A percentile compares a stretch with the other conserved stretches of the same genome.
These are phyloP conservation scores for Didymella glomerata DNA, from an alignment of 2,329 filamentous ascomycete genomes.

Conservation along the genomic window DNA sequence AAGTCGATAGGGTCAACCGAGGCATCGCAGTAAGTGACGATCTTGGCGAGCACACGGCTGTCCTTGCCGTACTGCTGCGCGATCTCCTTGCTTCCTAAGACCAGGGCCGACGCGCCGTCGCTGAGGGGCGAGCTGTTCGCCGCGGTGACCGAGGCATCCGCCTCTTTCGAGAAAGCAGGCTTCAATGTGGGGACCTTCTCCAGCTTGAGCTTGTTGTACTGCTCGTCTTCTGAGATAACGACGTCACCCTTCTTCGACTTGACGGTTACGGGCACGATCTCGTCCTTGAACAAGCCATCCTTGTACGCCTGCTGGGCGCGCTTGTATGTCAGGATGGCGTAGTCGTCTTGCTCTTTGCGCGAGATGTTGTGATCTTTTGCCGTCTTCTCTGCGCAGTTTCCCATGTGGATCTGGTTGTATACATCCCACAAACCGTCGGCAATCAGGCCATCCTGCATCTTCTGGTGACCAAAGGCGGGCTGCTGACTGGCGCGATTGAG, in stretches of 20 bases:
- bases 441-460: constrained; percentile 89
- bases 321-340: constrained; percentile 88
- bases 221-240: constrained; percentile 83
- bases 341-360: constrained; percentile 87
- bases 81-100: constrained; percentile 81
- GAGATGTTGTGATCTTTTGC: constrained; percentile 85
- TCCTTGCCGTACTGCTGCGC: constrained; percentile 80
- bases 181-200: constrained; percentile 88
- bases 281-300: constrained; percentile 81
- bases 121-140: constrained; percentile 95
- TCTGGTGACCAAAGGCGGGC: constrained; percentile 85
- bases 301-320: constrained; percentile 92
- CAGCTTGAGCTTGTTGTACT: constrained; percentile 83
- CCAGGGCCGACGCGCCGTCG: constrained; percentile 89
- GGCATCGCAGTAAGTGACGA: constrained; percentile 86
- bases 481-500: constrained; percentile 81
- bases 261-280: constrained; percentile 88
- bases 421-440: constrained; percentile 96
- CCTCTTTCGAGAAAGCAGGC: constrained; percentile 88
- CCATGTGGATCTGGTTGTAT: constrained; percentile 98
- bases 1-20: constrained; percentile 91
- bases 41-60: constrained; percentile 85
- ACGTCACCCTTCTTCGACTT: constrained; percentile 81
- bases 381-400: constrained; percentile 93
- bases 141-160: constrained; percentile 91